Evolutionary conservation across 2,329 filamentous ascomycete genomes (phyloP).

Genomic region (Setomelanomma holmii): DNA sequence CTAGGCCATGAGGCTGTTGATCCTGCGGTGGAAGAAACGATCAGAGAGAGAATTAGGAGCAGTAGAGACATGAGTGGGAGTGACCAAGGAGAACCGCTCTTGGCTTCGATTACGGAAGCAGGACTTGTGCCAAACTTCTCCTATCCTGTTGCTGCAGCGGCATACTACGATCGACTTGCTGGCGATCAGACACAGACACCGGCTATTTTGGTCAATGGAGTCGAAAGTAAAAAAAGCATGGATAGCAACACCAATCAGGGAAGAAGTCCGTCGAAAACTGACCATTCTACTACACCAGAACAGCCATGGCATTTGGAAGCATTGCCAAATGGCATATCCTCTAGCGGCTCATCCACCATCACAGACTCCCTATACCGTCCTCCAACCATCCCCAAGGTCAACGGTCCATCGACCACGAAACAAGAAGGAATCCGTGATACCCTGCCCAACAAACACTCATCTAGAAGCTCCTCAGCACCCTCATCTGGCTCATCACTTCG

Average conservation of each 20-base stretch:
- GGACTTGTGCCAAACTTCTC: conserved; percentile 36
- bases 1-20: conserved; percentile 10
- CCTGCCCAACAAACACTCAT: no score
- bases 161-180: conserved; percentile 15
- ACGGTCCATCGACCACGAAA: no score
- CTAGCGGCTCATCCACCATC: neutral
- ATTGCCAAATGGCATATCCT: neutral
- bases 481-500: no score
- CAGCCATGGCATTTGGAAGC: neutral
- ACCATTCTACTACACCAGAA: neutral
- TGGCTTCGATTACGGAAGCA: conserved; percentile 3
- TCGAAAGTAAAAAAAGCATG: neutral
- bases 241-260: no score
- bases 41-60: conserved; percentile 6
- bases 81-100: neutral
- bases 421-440: no score
- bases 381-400: no score
- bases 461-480: neutral
- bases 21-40: conserved; percentile 1
- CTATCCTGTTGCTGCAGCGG: conserved; percentile 17
- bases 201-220: neutral
- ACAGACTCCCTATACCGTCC: neutral
- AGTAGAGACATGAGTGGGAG: neutral
- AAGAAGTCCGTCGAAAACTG: no score
- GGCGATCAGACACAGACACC: neutral